Base-by-base conservation (phyloP, 1,284 basidiomycete genomes). In the Fomitiporia mediterranea region DNA sequence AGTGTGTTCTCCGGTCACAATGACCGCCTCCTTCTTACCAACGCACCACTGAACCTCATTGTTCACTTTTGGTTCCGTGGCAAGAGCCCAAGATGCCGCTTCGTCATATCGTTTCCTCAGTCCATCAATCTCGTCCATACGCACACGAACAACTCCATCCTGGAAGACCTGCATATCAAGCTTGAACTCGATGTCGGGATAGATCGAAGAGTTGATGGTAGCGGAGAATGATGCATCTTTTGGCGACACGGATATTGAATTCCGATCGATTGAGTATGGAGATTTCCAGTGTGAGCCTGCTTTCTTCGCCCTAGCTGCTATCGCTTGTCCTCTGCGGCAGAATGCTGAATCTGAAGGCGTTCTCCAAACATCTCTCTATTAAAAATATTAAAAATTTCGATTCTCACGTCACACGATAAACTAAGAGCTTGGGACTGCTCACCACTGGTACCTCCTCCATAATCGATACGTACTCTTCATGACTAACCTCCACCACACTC, bases 341-440 rank as follows among this genome's bases (percentile, higher is more conserved):
- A 98, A 97, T 13, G 89, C 91, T 0, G 91, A 82, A 70, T 97
- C 91, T n/a, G 80, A 78, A 68, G 94, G 97, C 60, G 84, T 91
- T 72, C 96, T 97, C 78, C 94, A 97, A 70, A 96, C 91, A 58
- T 86, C 79, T 37, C 77, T 70, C 70, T 89, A n/a, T n/a, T n/a
- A n/a, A n/a, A n/a, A n/a, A n/a, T n/a, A n/a, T n/a, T n/a, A n/a
- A n/a, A n/a, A n/a, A n/a, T n/a, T n/a, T n/a, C n/a, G n/a, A n/a
- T n/a, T n/a, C n/a, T n/a, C n/a, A n/a, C n/a, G n/a, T n/a, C n/a
- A n/a, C n/a, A n/a, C n/a, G n/a, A n/a, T n/a, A n/a, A n/a, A n/a
- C n/a, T n/a, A n/a, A n/a, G n/a, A n/a, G n/a, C n/a, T n/a, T n/a
- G n/a, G n/a, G n/a, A n/a, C n/a, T n/a, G n/a, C n/a, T n/a, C n/a